A percentile compares a stretch with the other conserved stretches of the same genome.
Evolutionary conservation across 306 rosid species (phyloP).

Genomic region (Inga oerstediana): DNA sequence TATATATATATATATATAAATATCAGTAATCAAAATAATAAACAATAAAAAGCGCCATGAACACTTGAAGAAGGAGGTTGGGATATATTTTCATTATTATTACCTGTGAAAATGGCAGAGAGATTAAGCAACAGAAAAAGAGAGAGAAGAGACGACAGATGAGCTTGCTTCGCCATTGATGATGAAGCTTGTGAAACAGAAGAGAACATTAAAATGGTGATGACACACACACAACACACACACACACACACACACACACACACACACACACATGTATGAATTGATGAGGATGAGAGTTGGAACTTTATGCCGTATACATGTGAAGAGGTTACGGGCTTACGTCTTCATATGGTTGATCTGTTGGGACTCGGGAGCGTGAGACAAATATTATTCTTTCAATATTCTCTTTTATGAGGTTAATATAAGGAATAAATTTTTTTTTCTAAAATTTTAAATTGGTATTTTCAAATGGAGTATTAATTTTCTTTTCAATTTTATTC

Average conservation of each 20-base stretch:
- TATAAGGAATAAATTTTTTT: too few species aligned
- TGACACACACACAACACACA: not conserved
- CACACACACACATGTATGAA: too few species aligned
- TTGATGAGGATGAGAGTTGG: not conserved
- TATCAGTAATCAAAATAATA: too few species aligned
- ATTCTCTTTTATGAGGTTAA: too few species aligned
- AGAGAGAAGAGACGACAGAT: not conserved
- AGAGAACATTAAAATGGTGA: not conserved
- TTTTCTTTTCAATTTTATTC: too few species aligned
- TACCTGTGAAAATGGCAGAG: constrained; percentile 10
- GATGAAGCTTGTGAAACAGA: not conserved
- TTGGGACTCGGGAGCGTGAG: too few species aligned
- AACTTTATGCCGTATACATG: not conserved
- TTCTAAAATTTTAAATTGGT: too few species aligned
- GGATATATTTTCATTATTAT: not conserved
- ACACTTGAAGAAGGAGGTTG: not conserved
- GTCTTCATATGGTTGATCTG: too few species aligned
- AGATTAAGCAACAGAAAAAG: not conserved
- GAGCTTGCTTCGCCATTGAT: not conserved
- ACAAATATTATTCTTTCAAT: too few species aligned
- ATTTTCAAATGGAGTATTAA: too few species aligned
- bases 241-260: too few species aligned
- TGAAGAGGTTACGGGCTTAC: not conserved
- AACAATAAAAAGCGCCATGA: not conserved
- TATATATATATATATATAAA: not conserved